Evolutionary conservation across 2,329 filamentous ascomycete genomes (phyloP), one percentile per base, ranked within the genome.

Genomic region (Xylariaceae sp.): DNA sequence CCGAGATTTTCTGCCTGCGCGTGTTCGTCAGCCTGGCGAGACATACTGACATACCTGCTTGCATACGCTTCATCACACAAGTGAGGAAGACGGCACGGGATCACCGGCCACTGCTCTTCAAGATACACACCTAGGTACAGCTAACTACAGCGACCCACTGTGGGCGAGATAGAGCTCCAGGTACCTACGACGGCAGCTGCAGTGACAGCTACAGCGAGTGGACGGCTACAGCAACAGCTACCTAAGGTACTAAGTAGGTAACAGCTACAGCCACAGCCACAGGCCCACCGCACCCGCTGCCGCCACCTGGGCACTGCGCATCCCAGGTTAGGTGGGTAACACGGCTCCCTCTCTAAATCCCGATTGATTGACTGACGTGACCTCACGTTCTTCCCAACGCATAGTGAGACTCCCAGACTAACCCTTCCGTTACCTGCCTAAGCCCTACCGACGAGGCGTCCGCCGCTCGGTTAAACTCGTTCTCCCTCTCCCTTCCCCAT

Each of bases 391-490:
- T 42, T 40, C 26, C 40, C 44, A 51, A 39, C 32, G 39, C 36
- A 30, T 42, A 26, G 5, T 8, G 26, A 26, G 8, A 26, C 5
- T 26, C 26, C 8, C 5, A 4, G 26, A 5, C 26, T 26, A 22
- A 13, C 34, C 43, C 2, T 16, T 39, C 44, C 37, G 53, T 46
- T 55, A 58, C 51, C 43, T 29, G 44, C 47, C 54, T 57, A 57
- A 50, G 51, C 51, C 54, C 51, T 53, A 53, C 51, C 34, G 50
- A 53, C 53, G 41, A 18, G 12, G 49, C 47, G 50, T 47, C 55
- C 51, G 30, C 53, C 22, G 41, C 34, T 30, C 41, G 34, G 47
- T 53, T 51, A 43, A 21, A n/a, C 44, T 49, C 50, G 34, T 22
- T 53, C 48, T 5, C 22, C 32, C 34, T 45, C 37, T n/a, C 4